A percentile compares a stretch with the other conserved stretches of the same genome.
These are phyloP conservation scores for Anisodus tanguticus DNA, from an alignment of 257 asterid species.

Conservation along the genomic window DNA sequence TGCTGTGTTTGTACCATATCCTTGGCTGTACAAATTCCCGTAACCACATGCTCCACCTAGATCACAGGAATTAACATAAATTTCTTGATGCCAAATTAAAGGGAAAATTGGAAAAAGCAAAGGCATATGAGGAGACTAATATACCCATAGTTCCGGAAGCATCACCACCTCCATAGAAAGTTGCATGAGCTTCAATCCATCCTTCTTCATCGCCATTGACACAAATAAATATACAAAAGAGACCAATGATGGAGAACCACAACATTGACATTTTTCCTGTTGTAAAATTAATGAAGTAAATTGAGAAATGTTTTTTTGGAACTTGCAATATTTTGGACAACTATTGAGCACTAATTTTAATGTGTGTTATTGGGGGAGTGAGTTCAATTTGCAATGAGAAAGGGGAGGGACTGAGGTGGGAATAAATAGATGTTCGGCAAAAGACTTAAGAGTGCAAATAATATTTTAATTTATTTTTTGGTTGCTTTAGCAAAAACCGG, in stretches of 20 bases:
- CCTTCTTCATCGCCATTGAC: constrained; percentile 46
- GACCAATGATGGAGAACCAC: constrained; percentile 27
- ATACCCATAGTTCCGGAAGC: constrained; percentile 75
- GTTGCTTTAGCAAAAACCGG: neutral
- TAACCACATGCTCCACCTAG: constrained; percentile 59
- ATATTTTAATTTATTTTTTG: neutral
- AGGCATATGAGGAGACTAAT: neutral
- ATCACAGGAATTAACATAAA: neutral
- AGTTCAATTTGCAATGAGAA: neutral
- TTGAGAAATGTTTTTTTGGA: neutral
- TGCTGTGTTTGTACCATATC: constrained; percentile 52
- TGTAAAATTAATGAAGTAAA: neutral
- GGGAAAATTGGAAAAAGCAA: neutral
- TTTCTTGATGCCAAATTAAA: neutral
- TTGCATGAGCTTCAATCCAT: constrained; percentile 71
- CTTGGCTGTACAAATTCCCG: constrained; percentile 52
- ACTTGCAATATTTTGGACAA: neutral
- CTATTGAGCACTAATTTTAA: neutral
- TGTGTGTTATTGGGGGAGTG: neutral
- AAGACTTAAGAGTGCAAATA: neutral
- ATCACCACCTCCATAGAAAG: constrained; percentile 70
- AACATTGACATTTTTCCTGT: constrained; percentile 27
- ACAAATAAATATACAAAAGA: constrained; percentile 24
- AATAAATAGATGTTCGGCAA: neutral
- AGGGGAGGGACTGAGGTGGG: neutral